Conservation (phyloP, 1,139 yeast species). For the Scheffersomyces quercinus region DNA sequence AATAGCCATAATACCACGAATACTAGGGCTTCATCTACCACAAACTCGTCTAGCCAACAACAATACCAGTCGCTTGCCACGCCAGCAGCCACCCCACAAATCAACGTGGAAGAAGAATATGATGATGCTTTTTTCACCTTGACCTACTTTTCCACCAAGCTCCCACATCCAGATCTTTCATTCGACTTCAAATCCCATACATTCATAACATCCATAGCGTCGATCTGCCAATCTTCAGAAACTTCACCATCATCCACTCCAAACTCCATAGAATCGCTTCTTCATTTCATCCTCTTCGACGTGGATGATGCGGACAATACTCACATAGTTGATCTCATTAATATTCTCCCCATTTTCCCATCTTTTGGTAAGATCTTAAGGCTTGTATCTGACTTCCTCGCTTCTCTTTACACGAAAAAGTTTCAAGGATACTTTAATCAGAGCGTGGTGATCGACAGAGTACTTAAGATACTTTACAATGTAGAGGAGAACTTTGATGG, state of each 20-base stretch:
- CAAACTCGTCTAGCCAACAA: background rate
- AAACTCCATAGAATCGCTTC: slow-evolving; percentile 60
- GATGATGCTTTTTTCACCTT: slow-evolving; percentile 6
- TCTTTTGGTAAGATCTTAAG: slow-evolving; percentile 55
- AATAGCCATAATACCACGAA: slow-evolving; percentile 6
- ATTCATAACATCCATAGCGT: slow-evolving; percentile 15
- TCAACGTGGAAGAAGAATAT: too few relatives aligned
- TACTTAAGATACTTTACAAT: slow-evolving; percentile 26
- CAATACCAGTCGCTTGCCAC: background rate
- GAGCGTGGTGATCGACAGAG: slow-evolving; percentile 13
- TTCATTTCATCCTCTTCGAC: slow-evolving; percentile 68
- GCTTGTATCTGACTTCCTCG: slow-evolving; percentile 27
- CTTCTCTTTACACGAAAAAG: slow-evolving; percentile 20
- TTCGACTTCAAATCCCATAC: slow-evolving; percentile 48
- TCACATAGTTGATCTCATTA: slow-evolving; percentile 47
- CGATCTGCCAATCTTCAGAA: slow-evolving; percentile 10
- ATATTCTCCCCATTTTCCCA: slow-evolving; percentile 66
- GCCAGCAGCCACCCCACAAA: too few relatives aligned
- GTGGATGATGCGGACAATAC: slow-evolving; percentile 24
- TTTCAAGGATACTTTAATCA: slow-evolving; percentile 23
- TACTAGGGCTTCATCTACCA: slow-evolving; percentile 1
- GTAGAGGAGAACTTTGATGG: slow-evolving; percentile 40
- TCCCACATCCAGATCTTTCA: slow-evolving; percentile 66
- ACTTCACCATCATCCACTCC: slow-evolving; percentile 4
- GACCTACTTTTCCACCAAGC: slow-evolving; percentile 31